These are phyloP conservation scores for Corynascus novoguineensis DNA, from an alignment of 495 filamentous ascomycete species.

Conservation along the genomic window DNA sequence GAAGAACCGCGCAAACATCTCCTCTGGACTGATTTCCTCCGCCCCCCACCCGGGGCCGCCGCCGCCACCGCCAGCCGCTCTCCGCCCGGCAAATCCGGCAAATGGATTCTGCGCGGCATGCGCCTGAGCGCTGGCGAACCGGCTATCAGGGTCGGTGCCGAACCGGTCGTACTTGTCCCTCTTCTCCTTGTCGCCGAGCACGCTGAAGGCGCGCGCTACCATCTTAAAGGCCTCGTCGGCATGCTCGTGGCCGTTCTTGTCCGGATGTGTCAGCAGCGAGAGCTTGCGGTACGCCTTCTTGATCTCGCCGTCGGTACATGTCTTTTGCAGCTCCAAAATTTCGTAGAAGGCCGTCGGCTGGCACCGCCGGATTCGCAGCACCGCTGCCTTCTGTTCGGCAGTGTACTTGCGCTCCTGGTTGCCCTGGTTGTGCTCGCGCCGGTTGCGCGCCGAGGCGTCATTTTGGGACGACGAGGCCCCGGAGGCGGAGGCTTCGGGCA, in stretches of 20 bases:
- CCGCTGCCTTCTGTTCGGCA: conserved; percentile 80
- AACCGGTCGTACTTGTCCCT: conserved; percentile 78
- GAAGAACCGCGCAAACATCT: conserved; percentile 95
- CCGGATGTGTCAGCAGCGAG: conserved; percentile 84
- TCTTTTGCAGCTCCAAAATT: conserved; percentile 61
- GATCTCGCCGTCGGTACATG: conserved; percentile 71
- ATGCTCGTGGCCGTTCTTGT: conserved; percentile 96
- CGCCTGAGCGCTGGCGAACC: conserved; percentile 63
- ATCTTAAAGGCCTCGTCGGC: conserved; percentile 99
- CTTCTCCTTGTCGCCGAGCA: conserved; percentile 91
- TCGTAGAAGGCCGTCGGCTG: conserved; percentile 84
- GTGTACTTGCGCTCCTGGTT: conserved; percentile 88
- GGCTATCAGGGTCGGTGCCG: conserved; percentile 84
- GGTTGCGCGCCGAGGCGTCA: conserved; percentile 52
- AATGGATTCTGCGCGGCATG: conserved; percentile 59
- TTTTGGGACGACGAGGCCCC: conserved; percentile 55
- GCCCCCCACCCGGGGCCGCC: conserved; percentile 56
- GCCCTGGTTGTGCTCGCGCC: conserved; percentile 84
- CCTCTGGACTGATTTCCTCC: conserved; percentile 92
- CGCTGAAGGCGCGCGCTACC: conserved; percentile 88
- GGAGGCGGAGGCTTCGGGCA: conserved; percentile 74
- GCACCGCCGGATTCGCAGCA: conserved; percentile 80
- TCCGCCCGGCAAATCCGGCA: conserved; percentile 58
- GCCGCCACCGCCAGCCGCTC: conserved; percentile 40
- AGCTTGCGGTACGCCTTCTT: conserved; percentile 94